These are phyloP conservation scores for Wickerhamomyces pijperi DNA, from an alignment of 805 yeast genomes.

Conservation along the genomic window DNA sequence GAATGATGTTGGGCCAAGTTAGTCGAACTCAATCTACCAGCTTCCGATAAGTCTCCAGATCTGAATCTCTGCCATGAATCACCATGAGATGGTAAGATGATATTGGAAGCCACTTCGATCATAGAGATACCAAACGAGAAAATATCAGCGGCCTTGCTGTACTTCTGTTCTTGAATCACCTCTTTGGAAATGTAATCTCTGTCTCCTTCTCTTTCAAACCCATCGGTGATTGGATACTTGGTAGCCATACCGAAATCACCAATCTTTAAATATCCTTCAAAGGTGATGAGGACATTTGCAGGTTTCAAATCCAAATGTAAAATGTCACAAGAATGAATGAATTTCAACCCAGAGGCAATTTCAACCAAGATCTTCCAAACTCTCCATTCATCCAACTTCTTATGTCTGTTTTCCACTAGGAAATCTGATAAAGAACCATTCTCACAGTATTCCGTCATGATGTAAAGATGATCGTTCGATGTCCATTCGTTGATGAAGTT, in stretches of 20 bases:
- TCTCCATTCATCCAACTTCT: conserved; percentile 86
- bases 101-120: conserved; percentile 93
- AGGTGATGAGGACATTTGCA: conserved; percentile 86
- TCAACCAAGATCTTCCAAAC: conserved; percentile 94
- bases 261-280: conserved; percentile 87
- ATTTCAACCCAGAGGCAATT: conserved; percentile 65
- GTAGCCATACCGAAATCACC: conserved; percentile 97
- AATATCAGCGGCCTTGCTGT: conserved; percentile 88
- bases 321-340: conserved; percentile 66
- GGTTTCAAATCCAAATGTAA: conserved; percentile 91
- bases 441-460: conserved; percentile 92
- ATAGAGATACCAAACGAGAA: conserved; percentile 90
- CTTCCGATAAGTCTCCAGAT: conserved; percentile 91
- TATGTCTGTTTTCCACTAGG: conserved; percentile 56
- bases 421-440: conserved; percentile 84
- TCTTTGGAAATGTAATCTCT: conserved; percentile 97
- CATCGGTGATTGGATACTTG: conserved; percentile 53
- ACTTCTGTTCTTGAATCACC: conserved; percentile 67
- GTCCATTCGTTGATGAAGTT: conserved; percentile 84
- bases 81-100: conserved; percentile 90
- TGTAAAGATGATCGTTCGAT: conserved; percentile 59
- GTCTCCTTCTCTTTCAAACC: conserved; percentile 90
- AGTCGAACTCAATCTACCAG: conserved; percentile 73
- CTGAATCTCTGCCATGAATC: conserved; percentile 92
- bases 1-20: conserved; percentile 33